Base-by-base conservation (phyloP, 2,329 filamentous ascomycete genomes). In the Zymoseptoria pseudotritici region DNA sequence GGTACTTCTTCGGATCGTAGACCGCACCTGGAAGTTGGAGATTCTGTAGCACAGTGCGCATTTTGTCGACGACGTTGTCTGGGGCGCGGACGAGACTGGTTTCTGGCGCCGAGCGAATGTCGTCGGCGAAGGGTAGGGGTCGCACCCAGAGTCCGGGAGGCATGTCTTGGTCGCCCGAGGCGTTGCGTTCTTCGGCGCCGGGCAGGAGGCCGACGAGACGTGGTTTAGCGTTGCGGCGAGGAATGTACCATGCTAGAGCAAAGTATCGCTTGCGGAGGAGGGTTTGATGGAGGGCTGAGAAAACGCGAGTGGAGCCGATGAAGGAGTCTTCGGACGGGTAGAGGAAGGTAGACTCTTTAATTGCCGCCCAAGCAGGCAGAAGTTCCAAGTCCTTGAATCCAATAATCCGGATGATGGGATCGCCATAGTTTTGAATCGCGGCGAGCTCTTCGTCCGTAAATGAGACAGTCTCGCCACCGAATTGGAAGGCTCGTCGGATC, bases 251-350 rank as follows among this genome's bases (percentile, higher is more conserved):
- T 0, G 89, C 90, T 9, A 99, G 76, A 1, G 84, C 94, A 69
- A 97, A 84, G 70, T 93, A 96, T 55, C 91, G 81, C 54, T 88
- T 85, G 58, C 85, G 84, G 4, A 93, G 76, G 1, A 99, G 81
- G 71, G 96, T 97, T 69, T 91, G 87, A 77, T 95, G 91, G 21
- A 99, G 77, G 0, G 94, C 91, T 2, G 92, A 87, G 72, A 97
- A 99, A 2, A 96, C 91, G 7, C 94, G 86, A 0, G 91, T 95
- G 1, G 92, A 97, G 20, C 94, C 94, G 24, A 97, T 83, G 68
- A 86, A 96, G 63, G 90, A 88, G 64, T 91, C 87, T 75, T 99
- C 94, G 19, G 88, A 94, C 0, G 94, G 94, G 70, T 96, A 97
- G 60, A 99, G 90, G 74, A 97, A 99, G 0, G 86, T 90, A 0